A percentile compares a stretch with the other conserved stretches of the same genome.
Evolutionary conservation across 2,329 filamentous ascomycete species (phyloP).

Genomic region (Diaporthe sp.): DNA sequence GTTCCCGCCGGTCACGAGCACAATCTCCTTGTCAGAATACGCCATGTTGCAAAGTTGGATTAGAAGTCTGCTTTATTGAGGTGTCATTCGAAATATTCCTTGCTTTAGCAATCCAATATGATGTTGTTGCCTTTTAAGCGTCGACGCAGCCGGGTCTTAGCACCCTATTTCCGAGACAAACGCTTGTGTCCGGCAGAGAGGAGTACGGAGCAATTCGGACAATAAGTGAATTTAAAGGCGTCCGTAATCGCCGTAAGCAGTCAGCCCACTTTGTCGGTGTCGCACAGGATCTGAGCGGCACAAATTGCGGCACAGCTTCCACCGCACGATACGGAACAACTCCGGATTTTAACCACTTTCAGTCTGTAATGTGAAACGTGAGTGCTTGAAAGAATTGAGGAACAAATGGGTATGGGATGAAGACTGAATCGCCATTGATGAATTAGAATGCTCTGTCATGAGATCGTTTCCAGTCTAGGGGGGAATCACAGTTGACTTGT

Average conservation of each 20-base stretch:
- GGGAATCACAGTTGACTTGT: neutral
- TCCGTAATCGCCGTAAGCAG: neutral
- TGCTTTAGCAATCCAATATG: neutral
- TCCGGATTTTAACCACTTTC: neutral
- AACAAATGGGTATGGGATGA: neutral
- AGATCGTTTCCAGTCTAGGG: neutral
- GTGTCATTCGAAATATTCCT: neutral
- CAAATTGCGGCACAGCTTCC: neutral
- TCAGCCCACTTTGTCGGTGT: neutral
- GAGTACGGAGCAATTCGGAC: constrained; percentile 13
- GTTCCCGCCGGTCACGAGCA: constrained; percentile 17
- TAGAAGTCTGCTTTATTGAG: neutral
- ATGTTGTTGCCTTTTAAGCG: neutral
- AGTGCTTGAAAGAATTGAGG: neutral
- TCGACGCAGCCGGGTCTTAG: neutral
- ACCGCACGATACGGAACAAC: neutral
- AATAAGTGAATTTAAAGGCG: neutral
- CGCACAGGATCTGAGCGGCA: neutral
- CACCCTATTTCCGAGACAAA: neutral
- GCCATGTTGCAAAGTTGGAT: neutral
- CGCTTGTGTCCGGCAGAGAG: neutral
- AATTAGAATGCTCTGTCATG: neutral
- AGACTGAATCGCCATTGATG: neutral
- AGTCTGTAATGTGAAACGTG: neutral
- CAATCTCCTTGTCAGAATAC: neutral